phyloP scores from a whole-genome alignment of 164 flowering plant genomes.

The Berberis thunbergii region DNA sequence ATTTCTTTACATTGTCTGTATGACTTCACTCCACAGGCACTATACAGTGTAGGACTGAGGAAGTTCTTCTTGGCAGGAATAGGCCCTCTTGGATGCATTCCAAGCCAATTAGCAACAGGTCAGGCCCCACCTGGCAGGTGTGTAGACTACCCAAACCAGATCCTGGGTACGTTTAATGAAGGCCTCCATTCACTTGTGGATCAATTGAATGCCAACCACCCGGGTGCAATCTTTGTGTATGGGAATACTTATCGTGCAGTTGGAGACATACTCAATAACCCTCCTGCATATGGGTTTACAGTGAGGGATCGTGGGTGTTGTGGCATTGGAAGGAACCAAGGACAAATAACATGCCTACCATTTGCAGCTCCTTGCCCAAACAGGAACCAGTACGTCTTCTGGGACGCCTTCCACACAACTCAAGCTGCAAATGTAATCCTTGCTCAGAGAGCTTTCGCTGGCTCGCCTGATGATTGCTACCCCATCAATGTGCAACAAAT shows the following conservation, averaged over 20 bases:
- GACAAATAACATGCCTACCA: constrained; percentile 17
- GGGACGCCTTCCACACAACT: constrained; percentile 65
- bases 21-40: constrained; percentile 34
- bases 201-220: constrained; percentile 42
- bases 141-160: constrained; percentile 49
- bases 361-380: constrained; percentile 32
- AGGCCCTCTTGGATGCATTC: constrained; percentile 27
- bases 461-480: constrained; percentile 29
- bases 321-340: constrained; percentile 37
- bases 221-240: constrained; percentile 36
- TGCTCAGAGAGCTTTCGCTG: constrained; percentile 32
- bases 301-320: constrained; percentile 41
- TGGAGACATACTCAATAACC: background rate
- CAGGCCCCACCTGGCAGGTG: constrained; percentile 45
- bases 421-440: constrained; percentile 32
- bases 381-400: constrained; percentile 39
- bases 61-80: constrained; percentile 36
- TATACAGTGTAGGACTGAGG: constrained; percentile 44
- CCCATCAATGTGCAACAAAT: constrained; percentile 43
- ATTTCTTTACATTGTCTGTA: background rate
- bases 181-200: constrained; percentile 50
- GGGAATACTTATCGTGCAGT: background rate
- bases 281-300: constrained; percentile 23
- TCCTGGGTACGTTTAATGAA: constrained; percentile 48
- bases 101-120: constrained; percentile 42